Percentiles rank a stretch among this genome's conserved stretches.
phyloP scores from a whole-genome alignment of 805 yeast genomes.

The Nakazawaea laoshanensis region DNA sequence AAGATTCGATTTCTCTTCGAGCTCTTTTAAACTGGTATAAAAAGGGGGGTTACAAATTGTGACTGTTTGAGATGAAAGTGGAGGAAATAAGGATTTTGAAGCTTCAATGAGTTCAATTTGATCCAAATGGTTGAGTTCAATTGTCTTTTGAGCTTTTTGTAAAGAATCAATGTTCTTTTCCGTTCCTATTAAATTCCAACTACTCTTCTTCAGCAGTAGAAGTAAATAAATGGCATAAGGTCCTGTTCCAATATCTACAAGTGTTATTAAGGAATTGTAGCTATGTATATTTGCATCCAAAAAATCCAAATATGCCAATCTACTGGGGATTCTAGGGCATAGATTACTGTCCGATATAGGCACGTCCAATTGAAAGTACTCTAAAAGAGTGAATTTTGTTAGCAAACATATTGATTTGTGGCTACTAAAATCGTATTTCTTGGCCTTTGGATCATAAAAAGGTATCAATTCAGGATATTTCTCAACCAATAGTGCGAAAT shows the following conservation, averaged over 20 bases:
- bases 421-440: slow-evolving; percentile 15
- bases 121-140: slow-evolving; percentile 22
- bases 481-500: slow-evolving; percentile 12
- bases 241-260: slow-evolving; percentile 44
- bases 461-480: slow-evolving; percentile 13
- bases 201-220: slow-evolving; percentile 16
- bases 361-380: slow-evolving; percentile 13
- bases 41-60: slow-evolving; percentile 50
- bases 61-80: slow-evolving; percentile 14
- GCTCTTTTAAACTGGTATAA: slow-evolving; percentile 27
- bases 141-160: slow-evolving; percentile 18
- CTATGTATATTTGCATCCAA: slow-evolving; percentile 12
- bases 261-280: slow-evolving; percentile 1
- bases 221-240: slow-evolving; percentile 38
- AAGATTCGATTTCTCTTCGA: slow-evolving; percentile 14
- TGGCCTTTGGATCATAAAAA: slow-evolving; percentile 10
- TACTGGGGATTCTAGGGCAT: slow-evolving; percentile 23
- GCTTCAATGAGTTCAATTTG: slow-evolving; percentile 8
- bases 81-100: neutral
- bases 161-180: slow-evolving; percentile 31
- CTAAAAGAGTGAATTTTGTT: slow-evolving; percentile 14
- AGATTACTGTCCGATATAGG: slow-evolving; percentile 13
- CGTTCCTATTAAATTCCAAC: slow-evolving; percentile 27
- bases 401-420: slow-evolving; percentile 16
- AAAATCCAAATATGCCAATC: slow-evolving; percentile 20